These are phyloP conservation scores for Obelidium mucronatum DNA, from an alignment of 192 early-diverging fungal genomes.

Conservation along the genomic window DNA sequence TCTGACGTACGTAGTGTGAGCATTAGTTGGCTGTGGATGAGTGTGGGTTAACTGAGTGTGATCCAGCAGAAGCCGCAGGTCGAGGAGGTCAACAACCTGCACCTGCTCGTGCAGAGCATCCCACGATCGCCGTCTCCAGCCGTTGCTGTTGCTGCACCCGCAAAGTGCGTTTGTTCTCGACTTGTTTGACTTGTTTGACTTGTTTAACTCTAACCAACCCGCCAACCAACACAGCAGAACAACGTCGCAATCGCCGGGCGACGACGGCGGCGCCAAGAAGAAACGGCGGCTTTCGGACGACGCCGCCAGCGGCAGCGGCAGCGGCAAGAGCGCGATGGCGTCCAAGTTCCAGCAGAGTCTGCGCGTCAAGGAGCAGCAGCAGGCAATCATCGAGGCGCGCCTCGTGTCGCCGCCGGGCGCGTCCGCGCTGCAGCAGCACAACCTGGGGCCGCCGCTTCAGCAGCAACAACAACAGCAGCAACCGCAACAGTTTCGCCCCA, in stretches of 20 bases:
- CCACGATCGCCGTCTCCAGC: not conserved
- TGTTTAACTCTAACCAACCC: not conserved
- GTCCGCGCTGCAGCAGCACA: not conserved
- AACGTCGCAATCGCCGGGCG: not conserved
- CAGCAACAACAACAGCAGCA: not conserved
- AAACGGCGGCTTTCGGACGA: not conserved
- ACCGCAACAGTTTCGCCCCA: not conserved
- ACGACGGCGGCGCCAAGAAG: not conserved
- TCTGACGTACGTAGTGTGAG: too few relatives aligned
- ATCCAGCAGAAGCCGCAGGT: not conserved
- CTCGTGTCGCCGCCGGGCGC: slow-evolving; percentile 11
- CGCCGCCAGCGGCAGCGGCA: not conserved
- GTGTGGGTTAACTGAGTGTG: too few relatives aligned
- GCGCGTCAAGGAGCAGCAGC: slow-evolving; percentile 17
- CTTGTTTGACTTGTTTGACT: not conserved
- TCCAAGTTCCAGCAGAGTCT: slow-evolving; percentile 3
- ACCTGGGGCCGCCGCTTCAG: not conserved
- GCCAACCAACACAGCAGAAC: not conserved
- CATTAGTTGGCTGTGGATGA: too few relatives aligned
- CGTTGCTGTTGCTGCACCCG: not conserved
- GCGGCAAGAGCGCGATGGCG: not conserved
- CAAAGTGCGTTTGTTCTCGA: not conserved
- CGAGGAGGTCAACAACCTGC: slow-evolving; percentile 7
- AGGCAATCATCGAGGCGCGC: slow-evolving; percentile 16
- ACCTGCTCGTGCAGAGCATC: slow-evolving; percentile 25